Base-by-base conservation (phyloP, 2,329 filamentous ascomycete genomes). In the Knufia petricola region DNA sequence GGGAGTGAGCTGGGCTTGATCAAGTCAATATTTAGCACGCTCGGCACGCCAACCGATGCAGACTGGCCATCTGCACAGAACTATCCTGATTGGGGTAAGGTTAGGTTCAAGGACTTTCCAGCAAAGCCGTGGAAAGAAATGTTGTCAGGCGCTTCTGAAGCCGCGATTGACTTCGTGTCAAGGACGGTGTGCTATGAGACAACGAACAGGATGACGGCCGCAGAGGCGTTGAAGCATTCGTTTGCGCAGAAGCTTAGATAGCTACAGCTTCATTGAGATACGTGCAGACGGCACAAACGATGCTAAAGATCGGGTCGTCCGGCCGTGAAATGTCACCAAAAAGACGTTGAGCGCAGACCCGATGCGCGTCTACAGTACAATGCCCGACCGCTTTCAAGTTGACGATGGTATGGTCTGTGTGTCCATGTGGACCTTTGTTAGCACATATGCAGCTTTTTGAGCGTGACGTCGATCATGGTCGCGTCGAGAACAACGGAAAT, bases 1-100 rank as follows among this genome's bases (percentile, higher is more conserved):
- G 92, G 94, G 0, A 96, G 86, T 61, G 92, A 98, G 66, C 73
- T 98, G 32, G 85, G 87, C 0, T 72, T 98, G 44, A 90, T 98
- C 49, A 75, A 89, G 46, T 95, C 87, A 60, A 90, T 96, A 30
- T 96, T 98, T 68, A 82, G 85, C 66, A 94, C 84, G 0, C 66
- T 98, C 4, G 94, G 94, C 1, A 95, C 89, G 1, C 92, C 92
- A 0, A 84, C 84, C 38, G 66, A 74, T n/a, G 71, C 82, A 46
- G 79, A 72, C 0, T 98, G 92, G 92, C 92, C 92, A 66, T 68
- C 65, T 46, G 61, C 64, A 26, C 52, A 67, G 9, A 61, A 61
- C 1, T 84, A 94, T 59, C 84, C 85, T 0, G 92, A 95, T 15
- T 98, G 94, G 75, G 85, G 89, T 12, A 94, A 84, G 61, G 78